A percentile compares a stretch with the other conserved stretches of the same genome.
These are phyloP conservation scores for Trametes versicolor DNA, from an alignment of 1,284 basidiomycete genomes.

Conservation along the genomic window DNA sequence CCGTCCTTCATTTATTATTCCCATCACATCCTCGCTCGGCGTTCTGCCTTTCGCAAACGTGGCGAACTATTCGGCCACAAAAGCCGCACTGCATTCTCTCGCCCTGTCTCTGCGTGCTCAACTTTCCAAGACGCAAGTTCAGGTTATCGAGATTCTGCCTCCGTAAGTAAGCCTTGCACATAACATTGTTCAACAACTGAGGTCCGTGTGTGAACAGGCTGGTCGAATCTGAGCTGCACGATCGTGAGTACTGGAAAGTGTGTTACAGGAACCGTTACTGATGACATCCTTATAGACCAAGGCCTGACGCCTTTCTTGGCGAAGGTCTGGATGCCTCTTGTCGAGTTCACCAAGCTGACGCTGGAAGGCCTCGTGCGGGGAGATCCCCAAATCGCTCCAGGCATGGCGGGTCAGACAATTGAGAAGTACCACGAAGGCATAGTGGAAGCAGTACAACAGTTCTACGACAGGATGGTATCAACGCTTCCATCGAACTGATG, in stretches of 20 bases:
- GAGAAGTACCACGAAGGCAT: slow-evolving; percentile 43
- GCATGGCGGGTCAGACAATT: slow-evolving; percentile 40
- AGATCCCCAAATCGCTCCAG: slow-evolving; percentile 51
- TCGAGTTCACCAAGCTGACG: slow-evolving; percentile 56
- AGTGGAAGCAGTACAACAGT: slow-evolving; percentile 15
- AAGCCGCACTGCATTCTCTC: slow-evolving; percentile 70
- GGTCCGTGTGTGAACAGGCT: slow-evolving; percentile 49
- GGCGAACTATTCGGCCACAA: slow-evolving; percentile 66
- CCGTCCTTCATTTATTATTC: slow-evolving; percentile 58
- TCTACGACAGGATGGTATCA: neutral
- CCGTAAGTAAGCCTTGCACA: slow-evolving; percentile 53
- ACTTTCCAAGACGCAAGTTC: slow-evolving; percentile 59
- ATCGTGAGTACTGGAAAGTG: slow-evolving; percentile 49
- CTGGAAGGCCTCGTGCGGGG: slow-evolving; percentile 61
- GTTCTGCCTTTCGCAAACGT: slow-evolving; percentile 55
- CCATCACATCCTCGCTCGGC: slow-evolving; percentile 62
- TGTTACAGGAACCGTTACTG: neutral
- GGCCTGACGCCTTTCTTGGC: slow-evolving; percentile 58
- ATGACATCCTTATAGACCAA: slow-evolving; percentile 50
- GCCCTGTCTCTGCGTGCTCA: slow-evolving; percentile 58
- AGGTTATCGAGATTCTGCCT: slow-evolving; percentile 68
- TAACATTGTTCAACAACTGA: neutral
- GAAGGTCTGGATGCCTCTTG: slow-evolving; percentile 69
- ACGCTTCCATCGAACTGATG: neutral
- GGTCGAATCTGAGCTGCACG: slow-evolving; percentile 73